Evolutionary conservation across 441 rosid species (phyloP).

Genomic region (Bruguiera hainesii): DNA sequence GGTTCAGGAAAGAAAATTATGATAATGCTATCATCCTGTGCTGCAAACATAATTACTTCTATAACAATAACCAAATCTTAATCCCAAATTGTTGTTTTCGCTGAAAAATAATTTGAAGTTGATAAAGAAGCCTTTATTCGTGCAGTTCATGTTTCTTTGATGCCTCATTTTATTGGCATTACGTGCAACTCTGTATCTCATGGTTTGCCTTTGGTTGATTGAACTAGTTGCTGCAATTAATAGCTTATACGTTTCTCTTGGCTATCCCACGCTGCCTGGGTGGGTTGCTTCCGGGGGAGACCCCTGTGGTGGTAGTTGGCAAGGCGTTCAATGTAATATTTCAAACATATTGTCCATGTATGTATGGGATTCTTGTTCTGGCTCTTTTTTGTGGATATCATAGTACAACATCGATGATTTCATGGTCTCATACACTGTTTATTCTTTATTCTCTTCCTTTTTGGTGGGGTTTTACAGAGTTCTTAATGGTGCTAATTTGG

Average conservation of each 20-base stretch:
- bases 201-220: constrained; percentile 44
- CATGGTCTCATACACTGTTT: background rate
- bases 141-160: background rate
- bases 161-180: background rate
- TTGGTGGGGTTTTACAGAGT: constrained; percentile 38
- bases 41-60: background rate
- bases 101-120: constrained; percentile 7
- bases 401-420: background rate
- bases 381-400: background rate
- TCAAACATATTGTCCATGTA: constrained; percentile 73
- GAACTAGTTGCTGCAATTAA: constrained; percentile 82
- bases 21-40: background rate
- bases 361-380: constrained; percentile 38
- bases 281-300: constrained; percentile 95
- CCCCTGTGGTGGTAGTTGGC: constrained; percentile 94
- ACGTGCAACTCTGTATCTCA: constrained; percentile 32
- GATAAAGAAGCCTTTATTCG: background rate
- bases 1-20: constrained; percentile 12
- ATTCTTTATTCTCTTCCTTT: constrained; percentile 1
- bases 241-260: constrained; percentile 62
- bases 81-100: too few species aligned
- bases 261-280: constrained; percentile 76
- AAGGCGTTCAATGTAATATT: constrained; percentile 73
- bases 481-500: constrained; percentile 85
- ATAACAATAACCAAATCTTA: background rate